A percentile compares a stretch with the other conserved stretches of the same genome.
phyloP scores from a whole-genome alignment of 352 stramenopile genomes.

The Globisporangium lucens region DNA sequence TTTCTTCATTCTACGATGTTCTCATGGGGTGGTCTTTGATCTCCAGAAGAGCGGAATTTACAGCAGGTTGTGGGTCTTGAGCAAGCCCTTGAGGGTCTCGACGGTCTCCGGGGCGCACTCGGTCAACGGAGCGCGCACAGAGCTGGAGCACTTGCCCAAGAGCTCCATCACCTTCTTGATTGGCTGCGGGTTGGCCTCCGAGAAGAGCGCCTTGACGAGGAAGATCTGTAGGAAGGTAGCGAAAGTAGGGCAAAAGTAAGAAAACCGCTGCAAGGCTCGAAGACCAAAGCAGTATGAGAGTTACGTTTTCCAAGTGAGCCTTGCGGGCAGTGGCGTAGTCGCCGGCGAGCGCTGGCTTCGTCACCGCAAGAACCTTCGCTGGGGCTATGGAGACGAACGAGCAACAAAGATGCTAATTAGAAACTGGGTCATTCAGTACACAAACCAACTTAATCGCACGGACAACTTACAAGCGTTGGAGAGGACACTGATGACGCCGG shows the following conservation, averaged over 20 bases:
- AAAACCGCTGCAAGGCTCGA: not conserved
- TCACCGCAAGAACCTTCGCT: slow-evolving; percentile 83
- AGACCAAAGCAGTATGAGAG: slow-evolving; percentile 5
- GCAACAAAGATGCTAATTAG: not conserved
- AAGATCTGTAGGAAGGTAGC: slow-evolving; percentile 52
- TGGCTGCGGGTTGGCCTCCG: slow-evolving; percentile 90
- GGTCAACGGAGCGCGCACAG: slow-evolving; percentile 74
- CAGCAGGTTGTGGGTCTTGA: slow-evolving; percentile 77
- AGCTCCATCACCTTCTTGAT: slow-evolving; percentile 89
- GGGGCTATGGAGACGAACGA: slow-evolving; percentile 41
- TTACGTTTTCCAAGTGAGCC: slow-evolving; percentile 83
- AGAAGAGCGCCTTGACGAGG: slow-evolving; percentile 90
- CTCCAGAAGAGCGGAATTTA: slow-evolving; percentile 23
- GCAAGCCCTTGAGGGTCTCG: slow-evolving; percentile 54
- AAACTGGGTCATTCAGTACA: not conserved
- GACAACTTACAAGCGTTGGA: slow-evolving; percentile 74
- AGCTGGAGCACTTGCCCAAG: slow-evolving; percentile 79
- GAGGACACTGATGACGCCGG: slow-evolving; percentile 89
- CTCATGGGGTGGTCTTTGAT: not conserved
- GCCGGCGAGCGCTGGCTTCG: slow-evolving; percentile 67
- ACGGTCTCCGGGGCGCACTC: slow-evolving; percentile 66
- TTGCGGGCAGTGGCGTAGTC: slow-evolving; percentile 80
- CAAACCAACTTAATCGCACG: slow-evolving; percentile 3
- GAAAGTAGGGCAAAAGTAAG: not conserved
- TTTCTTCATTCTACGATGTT: slow-evolving; percentile 8